Percentiles rank a stretch among this genome's conserved stretches.
These are phyloP conservation scores for Coemansia sp. DNA, from an alignment of 192 early-diverging fungal species.

Conservation along the genomic window DNA sequence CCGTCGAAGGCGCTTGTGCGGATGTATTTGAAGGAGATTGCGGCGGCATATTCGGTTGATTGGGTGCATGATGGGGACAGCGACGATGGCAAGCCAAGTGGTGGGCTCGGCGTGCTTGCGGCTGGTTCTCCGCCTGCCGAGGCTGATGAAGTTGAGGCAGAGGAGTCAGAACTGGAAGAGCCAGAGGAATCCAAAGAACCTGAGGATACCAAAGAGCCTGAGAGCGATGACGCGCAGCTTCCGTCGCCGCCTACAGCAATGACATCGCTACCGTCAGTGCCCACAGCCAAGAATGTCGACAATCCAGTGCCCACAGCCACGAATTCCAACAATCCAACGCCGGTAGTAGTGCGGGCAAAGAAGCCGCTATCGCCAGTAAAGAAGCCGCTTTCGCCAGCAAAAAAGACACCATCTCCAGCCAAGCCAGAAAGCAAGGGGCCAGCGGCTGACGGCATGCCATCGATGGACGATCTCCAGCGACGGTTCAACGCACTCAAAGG, in stretches of 20 bases:
- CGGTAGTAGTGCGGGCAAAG: not conserved
- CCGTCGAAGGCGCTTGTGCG: slow-evolving; percentile 78
- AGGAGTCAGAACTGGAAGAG: not conserved
- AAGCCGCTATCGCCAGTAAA: slow-evolving; percentile 7
- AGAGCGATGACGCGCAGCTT: slow-evolving; percentile 2
- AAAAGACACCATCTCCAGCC: not conserved
- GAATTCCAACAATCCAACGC: not conserved
- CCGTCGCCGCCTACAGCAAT: slow-evolving; percentile 4
- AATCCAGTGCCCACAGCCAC: not conserved
- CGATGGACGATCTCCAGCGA: slow-evolving; percentile 74
- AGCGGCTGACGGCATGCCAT: slow-evolving; percentile 49
- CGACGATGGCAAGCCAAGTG: slow-evolving; percentile 25
- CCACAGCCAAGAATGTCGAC: not conserved
- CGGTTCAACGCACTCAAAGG: slow-evolving; percentile 75
- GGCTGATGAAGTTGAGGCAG: not conserved
- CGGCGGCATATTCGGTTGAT: slow-evolving; percentile 71
- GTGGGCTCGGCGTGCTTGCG: slow-evolving; percentile 17
- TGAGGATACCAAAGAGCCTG: not conserved
- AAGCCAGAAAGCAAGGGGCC: slow-evolving; percentile 11
- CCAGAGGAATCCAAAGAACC: not conserved
- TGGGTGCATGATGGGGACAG: slow-evolving; percentile 61
- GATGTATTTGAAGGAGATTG: slow-evolving; percentile 87
- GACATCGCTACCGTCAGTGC: not conserved
- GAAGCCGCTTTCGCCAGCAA: slow-evolving; percentile 10
- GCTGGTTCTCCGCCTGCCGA: not conserved